Evolutionary conservation across 2,329 filamentous ascomycete species (phyloP), one percentile per base, ranked within the genome.

Genomic region (Pyrenophora teres): DNA sequence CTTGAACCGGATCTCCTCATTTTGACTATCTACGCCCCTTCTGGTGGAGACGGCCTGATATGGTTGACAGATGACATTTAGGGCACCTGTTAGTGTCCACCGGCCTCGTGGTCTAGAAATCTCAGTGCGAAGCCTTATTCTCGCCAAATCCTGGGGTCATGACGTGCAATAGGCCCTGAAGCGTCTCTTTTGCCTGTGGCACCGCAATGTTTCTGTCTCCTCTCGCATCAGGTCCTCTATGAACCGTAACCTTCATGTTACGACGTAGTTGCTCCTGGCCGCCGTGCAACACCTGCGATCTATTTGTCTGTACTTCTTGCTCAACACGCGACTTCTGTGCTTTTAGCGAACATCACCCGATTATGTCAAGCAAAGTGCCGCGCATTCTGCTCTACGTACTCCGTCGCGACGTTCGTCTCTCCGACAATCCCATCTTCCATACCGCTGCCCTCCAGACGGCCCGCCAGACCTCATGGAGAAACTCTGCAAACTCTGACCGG

Each of bases 341-440:
- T 27, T 54, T 49, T 5, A 50, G 44, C 50, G 50, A 55, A 25
- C 44, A 59, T 18, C 39, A 52, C 46, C 35, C 56, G 43, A 61
- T 27, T 45, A 70, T 70, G 66, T 42, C 62, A 6, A 52, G 42
- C 45, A 45, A 56, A 15, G 54, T 56, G 33, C 62, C 68, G 16
- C 76, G 74, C 37, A 78, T 89, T 19, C 76, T 92, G 44, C 78
- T 93, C 48, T 92, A 91, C 66, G 71, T 92, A 18, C 72, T 92
- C 31, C 84, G 89, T 38, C 84, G 86, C 60, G 90, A 93, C 68
- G 78, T 92, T 16, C 86, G 90, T 54, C 78, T 89, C 21, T 79
- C 83, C 23, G 89, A 93, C 72, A 92, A 92, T 64, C 88, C 88
- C 0, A 80, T 92, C 36, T 80, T 93, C 16, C 80, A 90, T 65